These are phyloP conservation scores for Boletus sensibilis DNA, from an alignment of 768 basidiomycete genomes.

Conservation along the genomic window DNA sequence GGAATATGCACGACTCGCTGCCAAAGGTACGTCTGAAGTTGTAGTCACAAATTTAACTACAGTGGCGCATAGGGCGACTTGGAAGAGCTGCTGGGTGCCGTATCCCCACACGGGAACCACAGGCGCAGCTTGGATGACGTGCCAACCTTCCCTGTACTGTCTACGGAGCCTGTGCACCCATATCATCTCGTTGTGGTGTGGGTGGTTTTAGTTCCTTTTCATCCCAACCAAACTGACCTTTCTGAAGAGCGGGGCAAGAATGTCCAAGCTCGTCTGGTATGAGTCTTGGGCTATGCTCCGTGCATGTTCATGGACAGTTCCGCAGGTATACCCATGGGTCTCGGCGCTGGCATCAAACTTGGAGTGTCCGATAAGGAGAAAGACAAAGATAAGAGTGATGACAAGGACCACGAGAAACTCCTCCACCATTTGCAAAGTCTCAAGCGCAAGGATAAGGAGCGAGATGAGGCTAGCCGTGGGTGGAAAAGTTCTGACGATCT, in stretches of 20 bases:
- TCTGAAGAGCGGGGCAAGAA: slow-evolving; percentile 67
- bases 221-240: slow-evolving; percentile 9
- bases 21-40: slow-evolving; percentile 54
- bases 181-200: slow-evolving; percentile 81
- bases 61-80: slow-evolving; percentile 59
- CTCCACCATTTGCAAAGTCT: slow-evolving; percentile 24
- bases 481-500: slow-evolving; percentile 39
- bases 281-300: neutral
- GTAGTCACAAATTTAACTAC: slow-evolving; percentile 1
- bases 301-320: neutral
- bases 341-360: slow-evolving; percentile 77
- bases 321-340: slow-evolving; percentile 71
- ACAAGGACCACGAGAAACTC: slow-evolving; percentile 33
- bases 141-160: slow-evolving; percentile 45
- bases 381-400: slow-evolving; percentile 33
- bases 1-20: slow-evolving; percentile 85
- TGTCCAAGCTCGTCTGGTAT: slow-evolving; percentile 77
- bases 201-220: slow-evolving; percentile 27
- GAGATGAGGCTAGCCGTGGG: slow-evolving; percentile 32
- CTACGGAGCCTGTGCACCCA: slow-evolving; percentile 56
- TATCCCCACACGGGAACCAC: slow-evolving; percentile 41
- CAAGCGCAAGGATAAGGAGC: slow-evolving; percentile 40
- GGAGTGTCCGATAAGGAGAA: slow-evolving; percentile 49
- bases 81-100: slow-evolving; percentile 64
- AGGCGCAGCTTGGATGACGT: slow-evolving; percentile 26